A percentile compares a stretch with the other conserved stretches of the same genome.
phyloP scores from a whole-genome alignment of 2,329 filamentous ascomycete species.

The Cladophialophora yegresii region DNA sequence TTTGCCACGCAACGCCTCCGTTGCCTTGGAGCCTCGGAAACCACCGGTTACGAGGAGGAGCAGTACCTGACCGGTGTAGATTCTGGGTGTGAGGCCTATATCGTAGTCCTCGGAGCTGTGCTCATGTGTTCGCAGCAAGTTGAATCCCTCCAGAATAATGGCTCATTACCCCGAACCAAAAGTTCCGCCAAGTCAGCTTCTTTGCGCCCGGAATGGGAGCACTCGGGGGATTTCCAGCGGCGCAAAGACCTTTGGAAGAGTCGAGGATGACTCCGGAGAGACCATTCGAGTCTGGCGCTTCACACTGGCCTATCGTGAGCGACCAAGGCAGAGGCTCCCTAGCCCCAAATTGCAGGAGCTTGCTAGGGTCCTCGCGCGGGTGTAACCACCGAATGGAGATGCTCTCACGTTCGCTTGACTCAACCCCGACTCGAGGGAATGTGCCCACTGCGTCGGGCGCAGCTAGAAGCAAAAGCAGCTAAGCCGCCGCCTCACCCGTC shows the following conservation, averaged over 20 bases:
- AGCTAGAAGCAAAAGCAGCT: constrained; percentile 18
- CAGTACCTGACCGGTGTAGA: neutral
- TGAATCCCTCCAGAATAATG: constrained; percentile 3
- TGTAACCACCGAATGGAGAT: constrained; percentile 14
- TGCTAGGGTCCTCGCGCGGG: constrained; percentile 3
- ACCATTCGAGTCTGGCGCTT: neutral
- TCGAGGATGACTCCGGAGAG: neutral
- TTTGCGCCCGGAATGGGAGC: constrained; percentile 15
- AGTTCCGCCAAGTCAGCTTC: constrained; percentile 22
- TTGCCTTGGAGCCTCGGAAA: neutral
- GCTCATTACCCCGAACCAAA: constrained; percentile 13
- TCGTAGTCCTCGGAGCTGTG: neutral
- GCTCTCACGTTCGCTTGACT: constrained; percentile 3
- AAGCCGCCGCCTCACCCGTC: constrained; percentile 29
- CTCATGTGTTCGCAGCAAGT: constrained; percentile 15
- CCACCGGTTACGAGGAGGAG: neutral
- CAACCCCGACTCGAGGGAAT: constrained; percentile 1
- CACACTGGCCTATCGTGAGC: neutral
- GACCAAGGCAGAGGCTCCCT: neutral
- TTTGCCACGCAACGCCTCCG: neutral
- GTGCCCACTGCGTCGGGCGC: constrained; percentile 11
- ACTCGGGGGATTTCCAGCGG: neutral
- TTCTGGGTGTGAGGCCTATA: neutral
- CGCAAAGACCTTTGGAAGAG: neutral
- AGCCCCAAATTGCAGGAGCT: constrained; percentile 24